Evolutionary conservation across 1,284 basidiomycete species (phyloP).

Genomic region (Cryptococcus wingfieldii): DNA sequence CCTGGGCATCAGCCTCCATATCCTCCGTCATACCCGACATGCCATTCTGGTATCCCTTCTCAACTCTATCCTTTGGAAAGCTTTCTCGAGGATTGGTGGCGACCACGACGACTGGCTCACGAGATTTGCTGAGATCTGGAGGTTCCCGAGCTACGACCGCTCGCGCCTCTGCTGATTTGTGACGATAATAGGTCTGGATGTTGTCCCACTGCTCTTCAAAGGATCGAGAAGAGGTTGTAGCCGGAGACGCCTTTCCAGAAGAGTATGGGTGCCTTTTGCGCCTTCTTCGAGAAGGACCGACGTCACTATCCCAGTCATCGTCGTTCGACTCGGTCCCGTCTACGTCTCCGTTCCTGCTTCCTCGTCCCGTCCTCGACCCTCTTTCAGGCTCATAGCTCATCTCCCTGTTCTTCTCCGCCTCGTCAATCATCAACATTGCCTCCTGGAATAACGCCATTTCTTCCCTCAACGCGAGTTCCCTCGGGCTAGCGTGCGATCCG

Average conservation of each 20-base stretch:
- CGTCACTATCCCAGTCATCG: slow-evolving; percentile 1
- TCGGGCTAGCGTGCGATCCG: slow-evolving; percentile 10
- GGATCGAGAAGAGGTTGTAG: slow-evolving; percentile 1
- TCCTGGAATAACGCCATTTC: slow-evolving; percentile 28
- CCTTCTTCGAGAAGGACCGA: background rate
- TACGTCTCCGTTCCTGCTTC: background rate
- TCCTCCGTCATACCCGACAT: slow-evolving; percentile 29
- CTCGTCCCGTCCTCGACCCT: background rate
- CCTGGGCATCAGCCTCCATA: slow-evolving; percentile 32
- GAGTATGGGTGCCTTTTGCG: too few relatives aligned
- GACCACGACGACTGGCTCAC: slow-evolving; percentile 14
- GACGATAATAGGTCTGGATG: slow-evolving; percentile 14
- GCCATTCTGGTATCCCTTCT: slow-evolving; percentile 28
- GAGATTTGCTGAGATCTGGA: slow-evolving; percentile 14
- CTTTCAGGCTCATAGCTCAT: background rate
- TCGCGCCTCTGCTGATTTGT: slow-evolving; percentile 2
- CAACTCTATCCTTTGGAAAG: slow-evolving; percentile 16
- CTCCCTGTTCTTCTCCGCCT: slow-evolving; percentile 12
- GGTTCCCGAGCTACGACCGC: slow-evolving; percentile 11
- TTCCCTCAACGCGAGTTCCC: slow-evolving; percentile 27
- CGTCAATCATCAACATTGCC: slow-evolving; percentile 28
- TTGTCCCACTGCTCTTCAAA: slow-evolving; percentile 22
- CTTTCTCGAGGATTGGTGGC: slow-evolving; percentile 3
- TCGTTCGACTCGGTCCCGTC: background rate
- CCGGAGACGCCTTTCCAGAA: background rate